Percentiles rank a stretch among this genome's conserved stretches.
Conservation (phyloP, 176 grass and related monocot species). For the Paspalum vaginatum region DNA sequence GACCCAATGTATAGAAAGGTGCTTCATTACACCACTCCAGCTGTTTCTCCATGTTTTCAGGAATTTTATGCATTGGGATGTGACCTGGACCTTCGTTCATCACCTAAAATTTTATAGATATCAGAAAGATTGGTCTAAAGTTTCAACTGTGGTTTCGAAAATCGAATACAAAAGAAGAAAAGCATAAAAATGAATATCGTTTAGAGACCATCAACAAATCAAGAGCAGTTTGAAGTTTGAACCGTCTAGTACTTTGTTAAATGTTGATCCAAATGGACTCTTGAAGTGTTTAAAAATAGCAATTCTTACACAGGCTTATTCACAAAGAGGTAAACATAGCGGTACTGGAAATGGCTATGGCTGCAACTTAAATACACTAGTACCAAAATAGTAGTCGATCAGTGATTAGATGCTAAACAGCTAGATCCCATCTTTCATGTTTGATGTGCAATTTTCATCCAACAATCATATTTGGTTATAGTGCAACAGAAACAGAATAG, state of each 20-base stretch:
- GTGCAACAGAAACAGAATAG: background rate
- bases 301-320: conserved; percentile 9
- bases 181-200: background rate
- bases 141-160: background rate
- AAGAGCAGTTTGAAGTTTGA: background rate
- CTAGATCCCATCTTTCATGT: conserved; percentile 5
- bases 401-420: conserved; percentile 8
- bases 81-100: conserved; percentile 99
- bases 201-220: background rate
- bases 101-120: conserved; percentile 57
- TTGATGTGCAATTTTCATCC: background rate
- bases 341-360: background rate
- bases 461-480: conserved; percentile 5
- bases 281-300: background rate
- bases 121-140: conserved; percentile 26
- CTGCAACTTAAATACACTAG: background rate
- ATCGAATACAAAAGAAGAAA: background rate
- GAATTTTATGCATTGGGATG: conserved; percentile 97
- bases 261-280: conserved; percentile 5
- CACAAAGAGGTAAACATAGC: background rate
- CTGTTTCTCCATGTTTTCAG: conserved; percentile 98
- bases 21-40: conserved; percentile 98
- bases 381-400: background rate
- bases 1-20: conserved; percentile 96
- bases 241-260: background rate